These are phyloP conservation scores for Amylocystis lapponica DNA, from an alignment of 768 basidiomycete species.

Conservation along the genomic window DNA sequence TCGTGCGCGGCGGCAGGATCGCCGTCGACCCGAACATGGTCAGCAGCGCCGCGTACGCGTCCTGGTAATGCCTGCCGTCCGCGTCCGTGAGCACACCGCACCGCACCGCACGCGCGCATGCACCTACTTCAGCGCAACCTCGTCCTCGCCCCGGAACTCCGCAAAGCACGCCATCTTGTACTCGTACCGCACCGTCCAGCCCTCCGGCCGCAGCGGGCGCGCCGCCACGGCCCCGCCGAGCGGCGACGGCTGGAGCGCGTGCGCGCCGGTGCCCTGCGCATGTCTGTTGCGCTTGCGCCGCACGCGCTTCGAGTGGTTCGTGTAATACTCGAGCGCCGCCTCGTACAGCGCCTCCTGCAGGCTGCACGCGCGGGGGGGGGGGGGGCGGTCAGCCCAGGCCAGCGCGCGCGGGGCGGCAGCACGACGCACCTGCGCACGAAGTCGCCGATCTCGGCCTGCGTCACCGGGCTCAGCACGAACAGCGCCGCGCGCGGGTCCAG, in stretches of 20 bases:
- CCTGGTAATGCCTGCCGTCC: conserved; percentile 81
- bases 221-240: conserved; percentile 33
- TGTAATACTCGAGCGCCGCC: conserved; percentile 89
- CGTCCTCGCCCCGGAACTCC: conserved; percentile 89
- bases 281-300: conserved; percentile 84
- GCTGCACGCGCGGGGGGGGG: conserved; percentile 35
- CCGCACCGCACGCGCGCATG: background rate
- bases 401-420: too few relatives aligned
- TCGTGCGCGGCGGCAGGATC: conserved; percentile 86
- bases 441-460: conserved; percentile 76
- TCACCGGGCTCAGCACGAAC: conserved; percentile 93
- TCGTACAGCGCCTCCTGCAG: conserved; percentile 88
- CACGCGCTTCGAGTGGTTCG: conserved; percentile 86
- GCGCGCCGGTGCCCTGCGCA: conserved; percentile 49
- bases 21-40: conserved; percentile 88
- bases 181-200: conserved; percentile 95
- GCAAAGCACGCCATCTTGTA: conserved; percentile 98
- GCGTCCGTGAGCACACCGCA: too few relatives aligned
- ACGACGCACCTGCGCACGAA: conserved; percentile 73
- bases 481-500: conserved; percentile 89
- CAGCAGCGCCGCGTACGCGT: conserved; percentile 77
- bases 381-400: conserved; percentile 1
- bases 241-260: conserved; percentile 45
- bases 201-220: conserved; percentile 68
- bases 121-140: conserved; percentile 84